Conservation (phyloP, 768 basidiomycete genomes). For the Mycena albidolilacea region DNA sequence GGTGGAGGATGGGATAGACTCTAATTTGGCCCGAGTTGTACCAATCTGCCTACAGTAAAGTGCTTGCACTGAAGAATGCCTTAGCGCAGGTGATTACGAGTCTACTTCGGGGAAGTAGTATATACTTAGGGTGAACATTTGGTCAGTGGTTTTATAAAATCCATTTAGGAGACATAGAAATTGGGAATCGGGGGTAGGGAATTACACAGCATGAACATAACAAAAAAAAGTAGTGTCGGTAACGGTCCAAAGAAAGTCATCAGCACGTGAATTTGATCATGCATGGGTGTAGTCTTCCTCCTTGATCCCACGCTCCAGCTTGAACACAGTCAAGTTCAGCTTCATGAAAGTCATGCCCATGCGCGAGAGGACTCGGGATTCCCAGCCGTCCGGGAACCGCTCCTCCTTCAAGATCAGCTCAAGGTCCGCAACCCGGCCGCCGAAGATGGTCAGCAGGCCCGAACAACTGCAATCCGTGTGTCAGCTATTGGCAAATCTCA, state of each 20-base stretch:
- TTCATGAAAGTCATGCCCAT: slow-evolving; percentile 71
- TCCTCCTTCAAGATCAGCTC: slow-evolving; percentile 73
- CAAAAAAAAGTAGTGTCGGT: neutral
- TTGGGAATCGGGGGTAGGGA: neutral
- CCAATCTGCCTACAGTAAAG: neutral
- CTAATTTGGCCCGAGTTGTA: neutral
- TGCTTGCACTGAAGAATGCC: neutral
- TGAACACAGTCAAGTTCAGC: slow-evolving; percentile 66
- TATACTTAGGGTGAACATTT: neutral
- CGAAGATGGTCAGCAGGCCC: slow-evolving; percentile 75
- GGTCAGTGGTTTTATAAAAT: neutral
- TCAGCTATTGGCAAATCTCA: neutral
- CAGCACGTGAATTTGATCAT: neutral
- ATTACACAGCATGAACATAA: neutral
- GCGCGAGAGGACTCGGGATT: slow-evolving; percentile 66
- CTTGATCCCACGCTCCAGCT: slow-evolving; percentile 58
- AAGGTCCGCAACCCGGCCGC: slow-evolving; percentile 71
- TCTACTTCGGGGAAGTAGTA: neutral
- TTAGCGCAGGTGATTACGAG: neutral
- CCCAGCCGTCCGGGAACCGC: slow-evolving; percentile 81
- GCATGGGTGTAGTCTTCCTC: slow-evolving; percentile 36
- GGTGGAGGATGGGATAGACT: neutral
- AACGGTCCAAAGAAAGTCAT: neutral
- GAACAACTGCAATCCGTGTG: slow-evolving; percentile 64
- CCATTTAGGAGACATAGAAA: neutral